Base-by-base conservation (phyloP, 2,329 filamentous ascomycete genomes). In the Cyphellophora europaea region DNA sequence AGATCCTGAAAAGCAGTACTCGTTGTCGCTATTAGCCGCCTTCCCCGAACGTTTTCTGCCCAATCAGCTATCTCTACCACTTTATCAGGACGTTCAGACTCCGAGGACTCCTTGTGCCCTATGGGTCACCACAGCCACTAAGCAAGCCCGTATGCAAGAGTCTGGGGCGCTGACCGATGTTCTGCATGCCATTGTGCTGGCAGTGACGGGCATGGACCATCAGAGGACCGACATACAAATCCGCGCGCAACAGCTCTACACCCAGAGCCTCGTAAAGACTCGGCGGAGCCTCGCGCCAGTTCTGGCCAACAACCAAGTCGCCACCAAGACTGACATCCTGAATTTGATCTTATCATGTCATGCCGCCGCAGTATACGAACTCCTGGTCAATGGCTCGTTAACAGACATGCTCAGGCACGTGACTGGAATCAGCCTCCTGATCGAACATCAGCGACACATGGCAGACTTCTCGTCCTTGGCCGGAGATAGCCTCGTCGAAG, bases 311-410 rank as follows among this genome's bases (percentile, higher is more conserved):
- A 25, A 19, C 5, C 11, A 12, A 11, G 14, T 11, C 11, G 5
- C 17, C 6, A 30, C 29, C 13, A 14, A 35, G 13, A 11, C 27
- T 17, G 31, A 39, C 13, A 15, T 33, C 11, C 19, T 35, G 18
- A 4, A 5, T 6, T 10, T 35, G 19, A 30, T 39, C 15, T 23
- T 38, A 11, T 27, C 39, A 3, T 41, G 39, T 19, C 39, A 38
- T 32, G 39, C 27, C 19, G 39, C 39, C 8, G 35, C 39, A 4
- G 33, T 41, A 32, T 41, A 25, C 21, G 39, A 41, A 28, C 27
- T 38, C 11, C n/a, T 30, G 4, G 23, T 19, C n/a, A 38, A 36
- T 28, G 10, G 17, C 6, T 27, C 29, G n/a, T 16, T 38, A n/a
- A 6, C 6, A n/a, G 32, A 27, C 15, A 35, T 33, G 19, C 32